phyloP scores from a whole-genome alignment of 345 rosid genomes.

The Eucalyptus rudis region DNA sequence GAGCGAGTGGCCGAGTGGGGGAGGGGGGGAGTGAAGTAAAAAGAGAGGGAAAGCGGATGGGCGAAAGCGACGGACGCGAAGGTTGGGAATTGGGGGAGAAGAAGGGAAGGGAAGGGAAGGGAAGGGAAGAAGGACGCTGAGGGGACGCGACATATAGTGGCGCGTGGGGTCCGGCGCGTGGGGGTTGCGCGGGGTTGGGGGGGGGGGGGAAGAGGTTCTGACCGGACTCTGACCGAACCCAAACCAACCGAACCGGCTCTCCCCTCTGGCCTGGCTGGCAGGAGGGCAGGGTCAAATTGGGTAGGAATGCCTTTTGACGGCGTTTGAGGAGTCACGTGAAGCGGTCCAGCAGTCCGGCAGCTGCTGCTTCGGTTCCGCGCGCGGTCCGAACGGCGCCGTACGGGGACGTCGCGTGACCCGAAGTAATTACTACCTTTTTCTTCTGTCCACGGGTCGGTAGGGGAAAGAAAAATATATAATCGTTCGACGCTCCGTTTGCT shows the following conservation, averaged over 20 bases:
- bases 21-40: neutral
- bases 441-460: too few species aligned
- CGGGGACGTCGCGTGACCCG: neutral
- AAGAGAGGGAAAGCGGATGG: neutral
- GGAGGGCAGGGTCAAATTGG: neutral
- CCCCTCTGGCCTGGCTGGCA: neutral
- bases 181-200: neutral
- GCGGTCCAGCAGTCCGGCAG: neutral
- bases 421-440: neutral
- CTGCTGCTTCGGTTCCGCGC: neutral
- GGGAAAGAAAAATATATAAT: too few species aligned
- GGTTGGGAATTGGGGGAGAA: neutral
- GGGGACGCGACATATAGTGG: neutral
- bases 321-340: neutral
- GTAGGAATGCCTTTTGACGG: neutral
- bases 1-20: neutral
- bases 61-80: neutral
- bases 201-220: neutral
- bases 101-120: too few species aligned
- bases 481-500: too few species aligned
- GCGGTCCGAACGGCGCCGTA: neutral
- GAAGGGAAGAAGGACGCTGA: neutral
- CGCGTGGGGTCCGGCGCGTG: constrained; percentile 1
- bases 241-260: neutral
- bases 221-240: neutral